Conservation (phyloP, 2,329 filamentous ascomycete genomes). For the Epichloe coenophiala region DNA sequence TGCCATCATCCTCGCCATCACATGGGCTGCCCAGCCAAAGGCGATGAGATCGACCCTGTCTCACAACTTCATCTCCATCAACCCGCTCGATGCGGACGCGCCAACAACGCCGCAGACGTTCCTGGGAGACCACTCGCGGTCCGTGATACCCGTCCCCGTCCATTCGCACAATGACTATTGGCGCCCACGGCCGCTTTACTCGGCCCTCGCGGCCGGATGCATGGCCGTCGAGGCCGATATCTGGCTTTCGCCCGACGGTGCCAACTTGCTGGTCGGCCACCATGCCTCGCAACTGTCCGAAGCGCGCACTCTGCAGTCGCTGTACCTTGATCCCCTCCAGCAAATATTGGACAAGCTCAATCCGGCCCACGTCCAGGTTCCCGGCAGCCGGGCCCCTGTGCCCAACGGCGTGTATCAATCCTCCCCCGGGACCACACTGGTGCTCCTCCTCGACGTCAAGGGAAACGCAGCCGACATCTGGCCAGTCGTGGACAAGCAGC, state of each 20-base stretch:
- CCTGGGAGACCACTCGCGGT: slow-evolving; percentile 1
- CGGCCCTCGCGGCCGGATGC: slow-evolving; percentile 45
- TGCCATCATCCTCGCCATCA: slow-evolving; percentile 4
- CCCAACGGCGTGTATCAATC: slow-evolving; percentile 42
- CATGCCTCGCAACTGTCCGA: slow-evolving; percentile 31
- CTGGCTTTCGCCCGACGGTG: slow-evolving; percentile 36
- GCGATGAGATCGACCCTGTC: slow-evolving; percentile 3
- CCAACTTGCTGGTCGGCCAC: slow-evolving; percentile 48
- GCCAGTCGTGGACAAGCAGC: slow-evolving; percentile 16
- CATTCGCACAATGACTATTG: slow-evolving; percentile 61
- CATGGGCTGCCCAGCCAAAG: slow-evolving; percentile 2
- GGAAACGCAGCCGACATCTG: slow-evolving; percentile 18
- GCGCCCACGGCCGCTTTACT: slow-evolving; percentile 47
- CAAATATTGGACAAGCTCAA: slow-evolving; percentile 35
- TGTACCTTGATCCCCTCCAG: slow-evolving; percentile 53
- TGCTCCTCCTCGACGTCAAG: slow-evolving; percentile 58
- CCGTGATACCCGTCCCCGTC: slow-evolving; percentile 33
- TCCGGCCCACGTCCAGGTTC: not conserved
- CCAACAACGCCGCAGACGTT: slow-evolving; percentile 1
- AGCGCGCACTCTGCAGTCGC: slow-evolving; percentile 39
- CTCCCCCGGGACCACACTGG: slow-evolving; percentile 38
- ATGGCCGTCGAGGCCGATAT: slow-evolving; percentile 55
- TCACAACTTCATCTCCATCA: slow-evolving; percentile 6
- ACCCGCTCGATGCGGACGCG: not conserved
- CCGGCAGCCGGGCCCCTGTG: slow-evolving; percentile 21